Percentiles rank a stretch among this genome's conserved stretches.
Conservation (phyloP, 108 stramenopile species). For the Skeletonema menzelii region DNA sequence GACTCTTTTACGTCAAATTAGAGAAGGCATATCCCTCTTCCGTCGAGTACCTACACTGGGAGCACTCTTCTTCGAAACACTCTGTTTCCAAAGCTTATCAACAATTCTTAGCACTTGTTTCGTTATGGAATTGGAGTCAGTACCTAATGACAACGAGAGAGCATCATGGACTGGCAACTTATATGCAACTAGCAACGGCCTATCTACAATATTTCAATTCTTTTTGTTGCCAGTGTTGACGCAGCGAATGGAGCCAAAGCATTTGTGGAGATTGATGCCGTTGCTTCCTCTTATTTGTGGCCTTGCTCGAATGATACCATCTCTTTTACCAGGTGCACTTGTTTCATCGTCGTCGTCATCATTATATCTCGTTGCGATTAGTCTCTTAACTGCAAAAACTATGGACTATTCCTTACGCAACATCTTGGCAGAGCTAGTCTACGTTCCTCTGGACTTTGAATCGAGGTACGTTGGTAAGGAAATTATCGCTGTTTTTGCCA, state of each 20-base stretch:
- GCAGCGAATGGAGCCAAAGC: slow-evolving; percentile 58
- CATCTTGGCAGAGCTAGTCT: slow-evolving; percentile 75
- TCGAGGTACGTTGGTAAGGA: slow-evolving; percentile 80
- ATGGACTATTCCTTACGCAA: slow-evolving; percentile 77
- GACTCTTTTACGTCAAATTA: slow-evolving; percentile 40
- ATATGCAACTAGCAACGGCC: slow-evolving; percentile 71
- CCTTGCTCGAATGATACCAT: slow-evolving; percentile 18
- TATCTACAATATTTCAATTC: slow-evolving; percentile 77
- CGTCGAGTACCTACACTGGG: slow-evolving; percentile 70
- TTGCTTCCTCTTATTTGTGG: slow-evolving; percentile 42
- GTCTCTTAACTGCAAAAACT: slow-evolving; percentile 63
- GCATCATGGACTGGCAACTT: slow-evolving; percentile 88
- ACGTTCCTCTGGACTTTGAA: slow-evolving; percentile 83
- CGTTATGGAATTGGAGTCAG: slow-evolving; percentile 59
- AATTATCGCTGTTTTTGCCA: slow-evolving; percentile 86
- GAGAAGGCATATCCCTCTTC: slow-evolving; percentile 63
- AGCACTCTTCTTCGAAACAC: slow-evolving; percentile 78
- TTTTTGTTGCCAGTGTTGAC: slow-evolving; percentile 65
- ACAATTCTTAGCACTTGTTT: slow-evolving; percentile 81
- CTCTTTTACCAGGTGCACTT: slow-evolving; percentile 5
- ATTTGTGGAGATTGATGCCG: slow-evolving; percentile 72
- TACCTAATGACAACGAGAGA: slow-evolving; percentile 67
- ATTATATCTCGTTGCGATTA: slow-evolving; percentile 55
- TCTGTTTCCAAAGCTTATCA: slow-evolving; percentile 81
- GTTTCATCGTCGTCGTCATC: slow-evolving; percentile 17